Percentiles rank a stretch among this genome's conserved stretches.
Conservation (phyloP, 129 eudicot genomes). For the Cynara cardunculus region DNA sequence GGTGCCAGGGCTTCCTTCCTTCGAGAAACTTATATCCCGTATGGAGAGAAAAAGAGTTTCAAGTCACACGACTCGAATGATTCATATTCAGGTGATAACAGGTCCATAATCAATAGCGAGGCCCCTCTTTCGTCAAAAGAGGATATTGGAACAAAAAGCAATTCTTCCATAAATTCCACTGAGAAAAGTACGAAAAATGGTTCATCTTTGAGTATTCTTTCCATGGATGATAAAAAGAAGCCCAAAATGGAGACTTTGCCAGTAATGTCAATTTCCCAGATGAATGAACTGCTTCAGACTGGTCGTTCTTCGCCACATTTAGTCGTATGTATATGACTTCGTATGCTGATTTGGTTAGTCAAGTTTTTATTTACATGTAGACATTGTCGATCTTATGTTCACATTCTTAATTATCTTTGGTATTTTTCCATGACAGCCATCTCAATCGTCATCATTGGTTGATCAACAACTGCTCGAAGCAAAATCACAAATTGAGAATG, state of each 20-base stretch:
- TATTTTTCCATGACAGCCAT: slow-evolving; percentile 26
- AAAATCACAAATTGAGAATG: slow-evolving; percentile 43
- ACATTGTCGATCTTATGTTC: slow-evolving; percentile 2
- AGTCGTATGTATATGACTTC: slow-evolving; percentile 41
- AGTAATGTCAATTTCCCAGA: slow-evolving; percentile 48
- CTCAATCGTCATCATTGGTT: slow-evolving; percentile 24
- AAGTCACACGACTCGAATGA: neutral
- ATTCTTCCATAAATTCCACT: neutral
- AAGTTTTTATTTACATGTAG: slow-evolving; percentile 5
- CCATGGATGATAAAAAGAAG: slow-evolving; percentile 13
- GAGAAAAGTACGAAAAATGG: neutral
- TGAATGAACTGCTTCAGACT: slow-evolving; percentile 46
- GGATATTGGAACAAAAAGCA: neutral
- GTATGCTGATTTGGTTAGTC: slow-evolving; percentile 19
- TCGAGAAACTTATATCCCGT: slow-evolving; percentile 15
- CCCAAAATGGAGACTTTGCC: slow-evolving; percentile 13
- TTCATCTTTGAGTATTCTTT: neutral
- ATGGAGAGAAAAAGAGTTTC: neutral
- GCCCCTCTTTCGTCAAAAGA: neutral
- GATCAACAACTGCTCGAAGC: slow-evolving; percentile 36
- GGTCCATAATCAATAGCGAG: slow-evolving; percentile 1
- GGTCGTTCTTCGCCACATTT: slow-evolving; percentile 30
- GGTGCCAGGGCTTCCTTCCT: slow-evolving; percentile 27
- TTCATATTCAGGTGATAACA: neutral
- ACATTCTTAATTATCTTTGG: neutral